These are phyloP conservation scores for Leccinum boreale DNA, from an alignment of 768 basidiomycete genomes.

Conservation along the genomic window DNA sequence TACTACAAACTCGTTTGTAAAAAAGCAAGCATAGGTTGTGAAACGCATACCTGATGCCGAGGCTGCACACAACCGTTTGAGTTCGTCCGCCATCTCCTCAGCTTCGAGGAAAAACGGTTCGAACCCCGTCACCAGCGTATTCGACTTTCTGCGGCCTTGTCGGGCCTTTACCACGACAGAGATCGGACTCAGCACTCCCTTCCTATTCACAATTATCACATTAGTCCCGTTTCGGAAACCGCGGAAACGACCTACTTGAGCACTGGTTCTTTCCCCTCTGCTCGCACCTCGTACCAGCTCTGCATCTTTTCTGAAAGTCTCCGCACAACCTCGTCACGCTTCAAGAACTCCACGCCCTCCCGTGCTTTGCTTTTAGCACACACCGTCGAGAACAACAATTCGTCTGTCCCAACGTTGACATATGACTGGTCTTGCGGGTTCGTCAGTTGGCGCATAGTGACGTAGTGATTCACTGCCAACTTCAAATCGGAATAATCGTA, in stretches of 20 bases:
- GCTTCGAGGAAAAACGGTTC: slow-evolving; percentile 72
- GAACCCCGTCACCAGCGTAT: slow-evolving; percentile 74
- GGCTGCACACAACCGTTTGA: slow-evolving; percentile 74
- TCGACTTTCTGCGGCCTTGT: slow-evolving; percentile 76
- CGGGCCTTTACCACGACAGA: slow-evolving; percentile 65
- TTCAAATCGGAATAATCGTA: slow-evolving; percentile 60
- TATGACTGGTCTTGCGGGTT: slow-evolving; percentile 66
- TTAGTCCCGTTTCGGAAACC: neutral
- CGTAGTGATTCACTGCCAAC: slow-evolving; percentile 57
- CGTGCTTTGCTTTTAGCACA: slow-evolving; percentile 32
- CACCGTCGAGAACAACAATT: slow-evolving; percentile 36
- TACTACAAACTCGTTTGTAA: slow-evolving; percentile 37
- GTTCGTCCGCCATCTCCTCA: slow-evolving; percentile 73
- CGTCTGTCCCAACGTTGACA: slow-evolving; percentile 57
- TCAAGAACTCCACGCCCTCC: slow-evolving; percentile 50
- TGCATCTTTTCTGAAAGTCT: slow-evolving; percentile 68
- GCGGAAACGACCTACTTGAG: slow-evolving; percentile 47
- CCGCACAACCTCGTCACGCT: slow-evolving; percentile 59
- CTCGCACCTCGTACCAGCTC: slow-evolving; percentile 63
- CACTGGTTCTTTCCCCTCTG: slow-evolving; percentile 52
- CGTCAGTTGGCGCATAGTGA: slow-evolving; percentile 55
- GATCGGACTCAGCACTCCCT: slow-evolving; percentile 72
- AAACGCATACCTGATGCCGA: slow-evolving; percentile 64
- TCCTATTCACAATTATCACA: slow-evolving; percentile 42
- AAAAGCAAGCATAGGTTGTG: neutral